A percentile compares a stretch with the other conserved stretches of the same genome.
These are phyloP conservation scores for Calonectria henricotiae DNA, from an alignment of 2,329 filamentous ascomycete species.

Conservation along the genomic window DNA sequence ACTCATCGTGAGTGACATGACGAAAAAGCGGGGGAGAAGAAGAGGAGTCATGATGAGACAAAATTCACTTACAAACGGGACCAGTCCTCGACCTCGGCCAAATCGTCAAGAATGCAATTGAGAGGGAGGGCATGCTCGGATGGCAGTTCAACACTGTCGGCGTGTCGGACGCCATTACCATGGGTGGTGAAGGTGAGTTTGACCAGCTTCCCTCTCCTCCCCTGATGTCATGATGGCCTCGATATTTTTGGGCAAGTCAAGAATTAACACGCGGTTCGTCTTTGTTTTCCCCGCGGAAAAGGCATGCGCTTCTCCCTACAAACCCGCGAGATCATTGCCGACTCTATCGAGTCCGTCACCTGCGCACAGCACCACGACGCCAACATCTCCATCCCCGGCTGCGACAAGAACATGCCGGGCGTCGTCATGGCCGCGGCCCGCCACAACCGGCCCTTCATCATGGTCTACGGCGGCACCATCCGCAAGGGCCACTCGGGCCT, in stretches of 20 bases:
- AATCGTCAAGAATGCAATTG: slow-evolving; percentile 86
- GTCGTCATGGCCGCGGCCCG: slow-evolving; percentile 91
- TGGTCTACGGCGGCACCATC: slow-evolving; percentile 96
- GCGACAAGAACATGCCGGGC: slow-evolving; percentile 98
- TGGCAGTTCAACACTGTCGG: slow-evolving; percentile 97
- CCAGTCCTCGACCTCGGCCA: slow-evolving; percentile 89
- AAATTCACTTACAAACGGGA: slow-evolving; percentile 39
- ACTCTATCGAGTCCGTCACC: slow-evolving; percentile 94
- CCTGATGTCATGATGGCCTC: slow-evolving; percentile 1
- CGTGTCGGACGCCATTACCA: slow-evolving; percentile 92
- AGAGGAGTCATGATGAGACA: slow-evolving; percentile 19
- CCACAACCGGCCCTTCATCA: slow-evolving; percentile 92
- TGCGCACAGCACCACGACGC: slow-evolving; percentile 94
- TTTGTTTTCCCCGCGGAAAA: slow-evolving; percentile 55
- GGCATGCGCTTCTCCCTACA: slow-evolving; percentile 96
- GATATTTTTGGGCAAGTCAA: neutral
- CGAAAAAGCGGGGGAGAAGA: slow-evolving; percentile 18
- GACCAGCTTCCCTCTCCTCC: neutral
- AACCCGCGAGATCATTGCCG: slow-evolving; percentile 91
- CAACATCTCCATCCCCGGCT: slow-evolving; percentile 93
- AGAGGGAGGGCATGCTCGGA: slow-evolving; percentile 88
- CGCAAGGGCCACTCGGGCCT: slow-evolving; percentile 87
- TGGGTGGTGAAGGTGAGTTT: slow-evolving; percentile 87
- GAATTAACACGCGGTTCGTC: neutral
- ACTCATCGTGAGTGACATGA: slow-evolving; percentile 61